phyloP scores from a whole-genome alignment of 768 basidiomycete genomes.

The Cystofilobasidium capitatum region DNA sequence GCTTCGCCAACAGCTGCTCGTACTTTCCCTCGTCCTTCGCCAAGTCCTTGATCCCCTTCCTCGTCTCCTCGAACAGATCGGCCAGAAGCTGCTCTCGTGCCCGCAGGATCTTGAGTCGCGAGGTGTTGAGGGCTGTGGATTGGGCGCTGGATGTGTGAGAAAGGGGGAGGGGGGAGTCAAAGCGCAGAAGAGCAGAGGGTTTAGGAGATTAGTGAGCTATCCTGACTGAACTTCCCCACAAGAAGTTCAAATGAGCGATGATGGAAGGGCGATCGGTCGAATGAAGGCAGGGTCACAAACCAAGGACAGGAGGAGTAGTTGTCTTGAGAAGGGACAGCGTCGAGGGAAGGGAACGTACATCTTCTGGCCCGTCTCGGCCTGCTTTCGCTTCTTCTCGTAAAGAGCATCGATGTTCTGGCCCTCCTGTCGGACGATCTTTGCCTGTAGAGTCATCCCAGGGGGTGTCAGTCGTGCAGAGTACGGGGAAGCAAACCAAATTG shows the following conservation, averaged over 20 bases:
- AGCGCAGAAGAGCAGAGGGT: neutral
- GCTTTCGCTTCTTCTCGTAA: conserved; percentile 93
- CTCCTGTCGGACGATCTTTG: conserved; percentile 94
- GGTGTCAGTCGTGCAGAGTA: neutral
- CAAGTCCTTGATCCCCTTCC: conserved; percentile 54
- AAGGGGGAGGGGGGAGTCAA: neutral
- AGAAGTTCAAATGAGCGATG: neutral
- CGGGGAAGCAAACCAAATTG: neutral
- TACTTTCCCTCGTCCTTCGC: conserved; percentile 61
- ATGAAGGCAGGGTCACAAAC: neutral
- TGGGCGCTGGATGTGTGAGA: conserved; percentile 55
- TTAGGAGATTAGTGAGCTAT: neutral
- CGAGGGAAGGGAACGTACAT: conserved; percentile 53
- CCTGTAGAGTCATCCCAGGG: conserved; percentile 46
- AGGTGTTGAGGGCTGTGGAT: conserved; percentile 92
- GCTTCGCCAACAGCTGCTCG: conserved; percentile 67
- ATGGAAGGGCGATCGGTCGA: neutral
- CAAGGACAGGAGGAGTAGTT: neutral
- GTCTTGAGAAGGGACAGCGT: neutral
- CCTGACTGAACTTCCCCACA: too few relatives aligned
- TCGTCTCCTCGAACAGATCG: conserved; percentile 69
- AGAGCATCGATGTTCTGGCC: conserved; percentile 86
- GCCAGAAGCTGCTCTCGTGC: conserved; percentile 85
- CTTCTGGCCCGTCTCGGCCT: conserved; percentile 86
- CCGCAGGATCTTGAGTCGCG: conserved; percentile 79